Base-by-base conservation (phyloP, 805 yeast species). In the Wickerhamomyces alni region DNA sequence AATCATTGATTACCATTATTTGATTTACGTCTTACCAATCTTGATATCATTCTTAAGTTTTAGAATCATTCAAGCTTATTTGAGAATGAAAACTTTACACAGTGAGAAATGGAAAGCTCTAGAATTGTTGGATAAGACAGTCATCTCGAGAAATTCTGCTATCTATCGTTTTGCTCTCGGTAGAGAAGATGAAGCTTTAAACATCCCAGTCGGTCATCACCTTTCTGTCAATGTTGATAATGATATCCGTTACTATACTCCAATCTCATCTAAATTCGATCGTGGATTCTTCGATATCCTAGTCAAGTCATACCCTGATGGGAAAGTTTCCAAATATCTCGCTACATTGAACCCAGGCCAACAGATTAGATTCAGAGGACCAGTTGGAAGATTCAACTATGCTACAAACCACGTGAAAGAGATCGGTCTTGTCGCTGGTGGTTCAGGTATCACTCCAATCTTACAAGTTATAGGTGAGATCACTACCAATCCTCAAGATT, bases 361-460 rank as follows among this genome's bases (percentile, higher is more conserved):
- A 57, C 68, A 72, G 17, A 84, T 83, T 16, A 74, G 74, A 45
- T 83, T 85, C 54, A 75, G 78, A 58, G 95, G 95, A 2, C 88
- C 93, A 15, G 83, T 83, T 36, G 93, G 94, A 13, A 72, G 80
- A 57, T 76, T 85, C 61, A 59, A 75, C 26, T 82, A 81, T 57
- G 52, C 47, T n/a, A 50, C 66, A 12, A 82, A 82, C 55, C 72
- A 76, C 66, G 81, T 78, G 30, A 72, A 72, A 44, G 75, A 78
- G 43, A 68, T 85, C 41, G 78, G 80, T 16, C 70, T 85, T 65
- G 69, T 85, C 50, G 91, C 89, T 8, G 95, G 93, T 49, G 95
- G 95, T 16, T 77, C 91, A 0, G 95, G 97, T 38, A 82, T 89
- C 46, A 87, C 96, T 8, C 96, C 97, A 29, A 80, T 87, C 63